Evolutionary conservation across 371 early-diverging fungal genomes (phyloP), one percentile per base, ranked within the genome.

Genomic region (Mortierella sp.): DNA sequence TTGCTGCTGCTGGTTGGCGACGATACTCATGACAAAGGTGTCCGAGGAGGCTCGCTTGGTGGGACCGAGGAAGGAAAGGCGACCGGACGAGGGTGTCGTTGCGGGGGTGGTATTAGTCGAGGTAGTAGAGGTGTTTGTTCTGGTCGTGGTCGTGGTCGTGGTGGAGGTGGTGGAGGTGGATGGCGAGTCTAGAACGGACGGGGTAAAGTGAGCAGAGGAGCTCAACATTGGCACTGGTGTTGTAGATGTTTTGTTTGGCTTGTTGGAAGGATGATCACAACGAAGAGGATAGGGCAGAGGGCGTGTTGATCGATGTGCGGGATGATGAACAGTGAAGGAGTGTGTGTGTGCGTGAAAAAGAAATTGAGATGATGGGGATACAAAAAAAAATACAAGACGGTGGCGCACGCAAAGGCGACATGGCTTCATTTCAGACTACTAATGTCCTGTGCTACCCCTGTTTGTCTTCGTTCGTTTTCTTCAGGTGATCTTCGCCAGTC

Each of bases 1-100:
- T 16, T 66, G 66, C 16, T 76, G 68, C 13, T 40, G 71, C n/a
- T 68, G 58, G 24, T 40, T 66, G 9, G 70, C 50, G 55, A 66
- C 52, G 34, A 69, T n/a, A 47, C 70, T 75, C 73, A 76, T 80
- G 72, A 58, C 43, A 52, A 48, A 47, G 5, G 68, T 48, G 40
- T 74, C 66, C n/a, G 63, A 47, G 50, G 40, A 19, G 14, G 68
- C 55, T n/a, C 61, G 71, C 22, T 75, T 66, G 41, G 78, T 64
- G n/a, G 79, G 55, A 14, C 66, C 66, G 43, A 47, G 79, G 52
- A 74, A 71, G 53, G 74, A 63, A 11, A 68, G 75, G 34, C 58
- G 73, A 34, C 39, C 64, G 31, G 76, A 50, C n/a, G 68, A 53
- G 31, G 69, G 45, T 19, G 67, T 55, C 48, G 58, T 58, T 39